These are phyloP conservation scores for Lachnellula subtilissima DNA, from an alignment of 2,329 filamentous ascomycete genomes.

Conservation along the genomic window DNA sequence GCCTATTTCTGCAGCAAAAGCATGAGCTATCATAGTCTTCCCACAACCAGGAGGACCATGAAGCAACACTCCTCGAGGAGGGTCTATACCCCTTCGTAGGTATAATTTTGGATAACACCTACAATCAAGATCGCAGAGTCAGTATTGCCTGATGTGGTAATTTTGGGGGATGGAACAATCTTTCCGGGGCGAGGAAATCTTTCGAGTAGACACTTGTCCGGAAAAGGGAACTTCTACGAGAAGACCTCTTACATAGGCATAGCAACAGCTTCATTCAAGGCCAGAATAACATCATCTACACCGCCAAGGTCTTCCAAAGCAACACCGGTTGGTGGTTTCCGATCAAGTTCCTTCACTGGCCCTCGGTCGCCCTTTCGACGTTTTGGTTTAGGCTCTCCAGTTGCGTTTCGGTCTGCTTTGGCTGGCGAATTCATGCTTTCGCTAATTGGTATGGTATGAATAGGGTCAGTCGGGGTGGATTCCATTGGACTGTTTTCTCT, in stretches of 20 bases:
- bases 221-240: too few relatives aligned
- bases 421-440: constrained; percentile 21
- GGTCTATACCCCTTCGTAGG: constrained; percentile 58
- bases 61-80: constrained; percentile 69
- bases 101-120: constrained; percentile 59
- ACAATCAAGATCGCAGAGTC: too few relatives aligned
- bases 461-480: constrained; percentile 17
- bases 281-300: constrained; percentile 64
- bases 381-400: constrained; percentile 64
- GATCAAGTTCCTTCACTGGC: constrained; percentile 49
- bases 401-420: constrained; percentile 49
- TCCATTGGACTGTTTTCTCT: constrained; percentile 18
- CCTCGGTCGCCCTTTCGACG: constrained; percentile 51
- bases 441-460: constrained; percentile 21
- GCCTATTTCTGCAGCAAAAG: constrained; percentile 69
- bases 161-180: too few relatives aligned
- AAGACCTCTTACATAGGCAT: constrained; percentile 51
- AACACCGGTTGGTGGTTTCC: constrained; percentile 61
- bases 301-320: constrained; percentile 71
- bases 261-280: constrained; percentile 66
- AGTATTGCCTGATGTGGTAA: too few relatives aligned
- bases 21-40: constrained; percentile 79
- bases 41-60: constrained; percentile 83
- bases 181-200: too few relatives aligned
- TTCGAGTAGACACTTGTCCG: too few relatives aligned